phyloP scores from a whole-genome alignment of 306 rosid genomes.

The Amphicarpaea edgeworthii region DNA sequence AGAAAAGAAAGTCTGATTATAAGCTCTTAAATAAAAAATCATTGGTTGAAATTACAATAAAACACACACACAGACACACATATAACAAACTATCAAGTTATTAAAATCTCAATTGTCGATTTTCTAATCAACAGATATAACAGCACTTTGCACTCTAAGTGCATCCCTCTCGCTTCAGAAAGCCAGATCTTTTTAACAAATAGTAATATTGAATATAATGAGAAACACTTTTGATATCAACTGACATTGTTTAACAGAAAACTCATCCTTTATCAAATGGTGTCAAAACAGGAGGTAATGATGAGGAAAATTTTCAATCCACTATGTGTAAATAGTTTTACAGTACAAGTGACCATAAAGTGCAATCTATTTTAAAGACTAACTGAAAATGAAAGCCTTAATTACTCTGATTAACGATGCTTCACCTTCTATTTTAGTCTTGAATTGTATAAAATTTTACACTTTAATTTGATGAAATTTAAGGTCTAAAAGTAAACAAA shows the following conservation, averaged over 20 bases:
- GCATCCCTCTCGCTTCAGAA: background rate
- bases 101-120: background rate
- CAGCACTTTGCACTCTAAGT: background rate
- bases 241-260: background rate
- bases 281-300: background rate
- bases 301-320: background rate
- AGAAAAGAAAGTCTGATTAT: too few relatives aligned
- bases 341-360: too few relatives aligned
- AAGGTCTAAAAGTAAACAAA: too few relatives aligned
- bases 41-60: background rate
- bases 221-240: conserved; percentile 4
- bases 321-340: too few relatives aligned
- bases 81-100: background rate
- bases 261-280: conserved; percentile 11
- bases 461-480: too few relatives aligned
- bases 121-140: conserved; percentile 1
- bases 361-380: too few relatives aligned
- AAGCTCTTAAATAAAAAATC: too few relatives aligned
- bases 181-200: background rate
- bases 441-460: too few relatives aligned
- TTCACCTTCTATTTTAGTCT: too few relatives aligned
- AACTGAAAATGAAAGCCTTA: too few relatives aligned
- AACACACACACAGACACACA: background rate
- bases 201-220: background rate
- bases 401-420: too few relatives aligned